A percentile compares a stretch with the other conserved stretches of the same genome.
These are phyloP conservation scores for Exophiala oligosperma DNA, from an alignment of 2,329 filamentous ascomycete species.

Conservation along the genomic window DNA sequence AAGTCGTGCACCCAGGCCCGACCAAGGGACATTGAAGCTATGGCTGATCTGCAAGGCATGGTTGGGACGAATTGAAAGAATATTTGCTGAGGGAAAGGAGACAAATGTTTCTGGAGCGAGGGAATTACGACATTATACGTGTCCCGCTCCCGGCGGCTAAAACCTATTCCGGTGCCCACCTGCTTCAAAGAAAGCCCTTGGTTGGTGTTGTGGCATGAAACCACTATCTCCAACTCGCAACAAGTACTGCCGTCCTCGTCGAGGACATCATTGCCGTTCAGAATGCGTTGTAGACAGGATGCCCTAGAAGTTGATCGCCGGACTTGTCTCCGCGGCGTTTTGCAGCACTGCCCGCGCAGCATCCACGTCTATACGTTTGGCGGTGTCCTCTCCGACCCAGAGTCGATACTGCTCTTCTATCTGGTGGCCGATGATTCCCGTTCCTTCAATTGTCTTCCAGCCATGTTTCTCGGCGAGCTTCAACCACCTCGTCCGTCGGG, in stretches of 20 bases:
- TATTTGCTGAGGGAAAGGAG: too few species aligned
- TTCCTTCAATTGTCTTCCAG: constrained; percentile 44
- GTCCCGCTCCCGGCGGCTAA: too few species aligned
- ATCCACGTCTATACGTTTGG: constrained; percentile 29
- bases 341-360: constrained; percentile 36
- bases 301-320: constrained; percentile 35
- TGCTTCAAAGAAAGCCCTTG: too few species aligned
- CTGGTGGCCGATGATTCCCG: constrained; percentile 44
- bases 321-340: constrained; percentile 36
- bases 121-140: too few species aligned
- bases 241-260: too few species aligned
- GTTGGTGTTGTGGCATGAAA: too few species aligned
- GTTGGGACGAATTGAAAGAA: too few species aligned
- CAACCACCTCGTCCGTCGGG: constrained; percentile 39
- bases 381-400: constrained; percentile 37
- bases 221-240: too few species aligned
- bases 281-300: too few species aligned
- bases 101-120: too few species aligned
- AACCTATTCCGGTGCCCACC: too few species aligned
- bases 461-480: constrained; percentile 35
- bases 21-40: constrained; percentile 75
- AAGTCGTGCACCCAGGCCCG: constrained; percentile 70
- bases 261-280: too few species aligned
- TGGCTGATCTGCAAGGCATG: constrained; percentile 51
- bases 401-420: constrained; percentile 42